Evolutionary conservation across 257 asterid genomes (phyloP), one percentile per base, ranked within the genome.

Genomic region (Petrea volubilis): DNA sequence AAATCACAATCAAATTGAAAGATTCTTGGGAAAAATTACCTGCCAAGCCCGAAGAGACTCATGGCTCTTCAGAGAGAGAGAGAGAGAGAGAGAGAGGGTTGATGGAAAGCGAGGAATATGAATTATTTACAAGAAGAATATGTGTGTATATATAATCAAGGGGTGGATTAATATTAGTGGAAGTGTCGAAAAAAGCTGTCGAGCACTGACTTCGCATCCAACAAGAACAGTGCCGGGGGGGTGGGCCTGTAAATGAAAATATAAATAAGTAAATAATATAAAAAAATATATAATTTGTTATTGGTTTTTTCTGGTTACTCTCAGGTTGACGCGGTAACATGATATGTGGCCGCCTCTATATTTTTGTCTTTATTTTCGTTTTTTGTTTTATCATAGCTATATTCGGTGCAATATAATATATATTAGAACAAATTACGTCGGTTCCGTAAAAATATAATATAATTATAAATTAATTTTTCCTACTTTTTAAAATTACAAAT

Each of bases 21-120:
- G 27, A 59, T 49, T 33, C 17, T 60, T 14, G 55, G 24, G 36
- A 44, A 44, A 3, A 76, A 53, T 75, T 74, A 90, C 98, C 98
- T 90, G 87, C 98, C 98, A 27, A 92, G 88, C 74, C 98, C 98
- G 74, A 92, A 92, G 73, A 92, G 96, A 90, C 98, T 92, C 97
- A 90, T 92, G 77, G 81, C 79, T 80, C 21, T 15, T 24, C 58
- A 52, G 21, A 36, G 50, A 28, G 57, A 52, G 75, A 66, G 27
- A 52, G 21, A 36, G 50, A 28, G 57, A 52, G 75, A 66, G 27
- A 68, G 77, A 41, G 73, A 21, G 65, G 53, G 33, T 70, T 13
- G 77, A 66, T 11, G 38, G 29, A 34, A 38, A 43, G 24, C 17
- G 73, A 55, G 2, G 56, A 52, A 15, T 11, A 12, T 75, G 23